Evolutionary conservation across 129 eudicot species (phyloP).

Genomic region (Lactuca saligna): DNA sequence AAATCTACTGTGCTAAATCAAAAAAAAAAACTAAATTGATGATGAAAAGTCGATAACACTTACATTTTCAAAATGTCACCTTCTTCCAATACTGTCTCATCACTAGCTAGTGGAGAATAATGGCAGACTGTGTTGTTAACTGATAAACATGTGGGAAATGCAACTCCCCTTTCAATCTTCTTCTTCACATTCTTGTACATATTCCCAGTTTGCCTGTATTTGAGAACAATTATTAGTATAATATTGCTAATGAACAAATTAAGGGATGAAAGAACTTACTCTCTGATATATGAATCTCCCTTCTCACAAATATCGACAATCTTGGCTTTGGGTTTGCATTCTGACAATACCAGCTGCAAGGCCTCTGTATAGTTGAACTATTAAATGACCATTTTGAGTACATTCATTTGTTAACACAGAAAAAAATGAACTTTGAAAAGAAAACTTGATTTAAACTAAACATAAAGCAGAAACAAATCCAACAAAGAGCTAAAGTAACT

Average conservation of each 20-base stretch:
- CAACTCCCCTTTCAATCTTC: slow-evolving; percentile 90
- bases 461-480: too few relatives aligned
- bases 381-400: background rate
- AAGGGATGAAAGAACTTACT: slow-evolving; percentile 37
- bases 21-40: background rate
- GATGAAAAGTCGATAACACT: slow-evolving; percentile 18
- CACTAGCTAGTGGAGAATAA: slow-evolving; percentile 81
- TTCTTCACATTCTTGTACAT: slow-evolving; percentile 92
- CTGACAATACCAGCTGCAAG: slow-evolving; percentile 79
- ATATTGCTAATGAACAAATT: background rate
- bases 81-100: slow-evolving; percentile 67
- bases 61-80: slow-evolving; percentile 91
- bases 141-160: slow-evolving; percentile 93
- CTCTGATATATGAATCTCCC: slow-evolving; percentile 76
- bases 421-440: too few relatives aligned
- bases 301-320: slow-evolving; percentile 91
- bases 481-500: too few relatives aligned
- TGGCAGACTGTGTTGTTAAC: slow-evolving; percentile 84
- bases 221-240: background rate
- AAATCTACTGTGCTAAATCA: background rate
- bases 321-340: slow-evolving; percentile 89
- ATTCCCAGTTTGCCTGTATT: slow-evolving; percentile 63
- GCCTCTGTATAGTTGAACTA: slow-evolving; percentile 58
- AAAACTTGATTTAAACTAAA: too few relatives aligned
- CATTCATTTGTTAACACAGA: background rate